Conservation (phyloP, 345 rosid genomes). For the Brassica carinata region DNA sequence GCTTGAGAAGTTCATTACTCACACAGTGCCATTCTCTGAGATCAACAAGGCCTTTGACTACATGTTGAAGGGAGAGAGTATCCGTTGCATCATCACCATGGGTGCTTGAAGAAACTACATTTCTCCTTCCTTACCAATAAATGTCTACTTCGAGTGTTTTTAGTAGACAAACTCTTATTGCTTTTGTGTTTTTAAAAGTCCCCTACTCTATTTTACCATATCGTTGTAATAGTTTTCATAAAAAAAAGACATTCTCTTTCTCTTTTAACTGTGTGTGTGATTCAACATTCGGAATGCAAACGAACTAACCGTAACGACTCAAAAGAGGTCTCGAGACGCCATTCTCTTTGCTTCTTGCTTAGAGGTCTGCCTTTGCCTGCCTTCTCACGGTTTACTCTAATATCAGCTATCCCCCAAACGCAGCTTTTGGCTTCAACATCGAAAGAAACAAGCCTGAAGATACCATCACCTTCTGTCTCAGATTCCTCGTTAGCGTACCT, state of each 20-base stretch:
- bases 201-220: conserved; percentile 2
- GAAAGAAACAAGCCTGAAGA: conserved; percentile 67
- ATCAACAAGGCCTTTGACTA: conserved; percentile 64
- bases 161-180: not conserved
- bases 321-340: conserved; percentile 71
- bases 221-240: conserved; percentile 23
- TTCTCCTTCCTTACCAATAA: not conserved
- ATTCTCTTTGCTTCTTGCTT: conserved; percentile 79
- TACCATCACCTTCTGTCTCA: conserved; percentile 59
- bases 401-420: conserved; percentile 85
- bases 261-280: not conserved
- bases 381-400: conserved; percentile 78
- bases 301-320: conserved; percentile 63
- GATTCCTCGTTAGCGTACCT: conserved; percentile 45
- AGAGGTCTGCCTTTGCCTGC: conserved; percentile 94
- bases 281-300: conserved; percentile 54
- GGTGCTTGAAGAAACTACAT: conserved; percentile 32
- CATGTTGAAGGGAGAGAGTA: conserved; percentile 57
- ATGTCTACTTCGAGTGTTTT: conserved; percentile 9
- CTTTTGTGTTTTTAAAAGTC: not conserved
- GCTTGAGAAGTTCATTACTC: conserved; percentile 66
- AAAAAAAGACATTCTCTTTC: not conserved
- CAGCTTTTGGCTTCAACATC: conserved; percentile 60
- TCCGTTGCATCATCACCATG: conserved; percentile 62
- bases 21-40: conserved; percentile 54